Base-by-base conservation (phyloP, 257 asterid species). In the Przewalskia tangutica region DNA sequence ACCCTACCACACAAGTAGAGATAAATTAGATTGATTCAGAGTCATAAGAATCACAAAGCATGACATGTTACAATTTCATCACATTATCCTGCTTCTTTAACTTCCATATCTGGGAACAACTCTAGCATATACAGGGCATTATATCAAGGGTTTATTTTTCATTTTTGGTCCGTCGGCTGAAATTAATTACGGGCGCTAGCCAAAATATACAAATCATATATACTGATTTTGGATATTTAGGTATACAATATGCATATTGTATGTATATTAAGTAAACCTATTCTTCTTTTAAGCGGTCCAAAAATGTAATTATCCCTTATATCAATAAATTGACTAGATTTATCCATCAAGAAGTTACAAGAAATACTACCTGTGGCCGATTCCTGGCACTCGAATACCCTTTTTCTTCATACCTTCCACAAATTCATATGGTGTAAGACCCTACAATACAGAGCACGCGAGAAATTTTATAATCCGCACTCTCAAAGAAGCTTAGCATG, bases 381-480 rank as follows among this genome's bases (percentile, higher is more conserved):
- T 95, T 60, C 97, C 97, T 56, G 98, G 99, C 79, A 95, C 97
- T 16, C 98, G 94, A 80, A 94, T 94, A 82, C 98, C 98, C 89
- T 92, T 95, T 95, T 91, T 95, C 89, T 93, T 95, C 99, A 95
- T 94, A 91, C 90, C 81, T 86, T 95, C 98, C 58, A 95, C 97
- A 83, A 94, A 95, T 82, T 95, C 97, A 71, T 91, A 95, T 68
- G 98, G 98, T 14, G 75, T 0, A 34, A 65, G 48, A 65, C 73
- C 73, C 73, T 65, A 23, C 48, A 65, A 16, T 65, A 65, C 6
- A 36, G 50, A 65, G 0, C 48, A 65, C 0, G 13, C 6, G 23
- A 65, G 7, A 65, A 65, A 50, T 42, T 65, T 5, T 14, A 14
- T 54, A 1, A 54, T 54, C 8, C 60, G 3, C 8, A 2, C 60